Evolutionary conservation across 257 asterid species (phyloP).

Genomic region (Plantago ovata): DNA sequence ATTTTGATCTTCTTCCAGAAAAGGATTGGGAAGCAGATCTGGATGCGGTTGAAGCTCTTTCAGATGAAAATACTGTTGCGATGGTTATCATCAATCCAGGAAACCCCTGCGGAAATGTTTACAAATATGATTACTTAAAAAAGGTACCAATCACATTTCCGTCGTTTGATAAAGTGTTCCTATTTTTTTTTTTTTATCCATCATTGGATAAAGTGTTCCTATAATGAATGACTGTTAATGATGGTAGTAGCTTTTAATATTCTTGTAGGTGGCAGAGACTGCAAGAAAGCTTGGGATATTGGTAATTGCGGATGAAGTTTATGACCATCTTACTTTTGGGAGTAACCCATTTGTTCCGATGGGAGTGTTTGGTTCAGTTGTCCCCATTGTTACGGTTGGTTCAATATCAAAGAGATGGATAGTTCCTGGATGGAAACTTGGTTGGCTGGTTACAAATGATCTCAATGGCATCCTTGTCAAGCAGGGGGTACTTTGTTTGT

Average conservation of each 20-base stretch:
- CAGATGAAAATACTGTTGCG: slow-evolving; percentile 77
- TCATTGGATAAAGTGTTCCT: neutral
- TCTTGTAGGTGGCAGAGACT: slow-evolving; percentile 66
- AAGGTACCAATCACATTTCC: slow-evolving; percentile 41
- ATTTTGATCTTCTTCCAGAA: slow-evolving; percentile 76
- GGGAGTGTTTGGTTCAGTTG: slow-evolving; percentile 77
- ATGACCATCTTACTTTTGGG: slow-evolving; percentile 68
- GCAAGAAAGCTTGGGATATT: slow-evolving; percentile 78
- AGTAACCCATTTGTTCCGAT: slow-evolving; percentile 68
- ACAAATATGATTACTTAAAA: slow-evolving; percentile 57
- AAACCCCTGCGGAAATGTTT: slow-evolving; percentile 93
- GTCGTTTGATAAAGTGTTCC: neutral
- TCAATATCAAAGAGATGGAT: slow-evolving; percentile 83
- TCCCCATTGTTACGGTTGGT: slow-evolving; percentile 68
- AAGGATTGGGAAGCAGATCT: slow-evolving; percentile 81
- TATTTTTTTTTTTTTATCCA: no score
- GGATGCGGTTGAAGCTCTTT: slow-evolving; percentile 55
- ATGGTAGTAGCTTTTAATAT: neutral
- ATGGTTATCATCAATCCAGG: slow-evolving; percentile 90
- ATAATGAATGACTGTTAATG: neutral
- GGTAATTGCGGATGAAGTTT: slow-evolving; percentile 85
- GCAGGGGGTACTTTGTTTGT: slow-evolving; percentile 46
- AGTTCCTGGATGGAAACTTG: slow-evolving; percentile 89
- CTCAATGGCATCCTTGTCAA: slow-evolving; percentile 56
- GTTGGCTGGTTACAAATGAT: slow-evolving; percentile 74